A percentile compares a stretch with the other conserved stretches of the same genome.
phyloP scores from a whole-genome alignment of 2,329 filamentous ascomycete species.

The Phoma sp. region DNA sequence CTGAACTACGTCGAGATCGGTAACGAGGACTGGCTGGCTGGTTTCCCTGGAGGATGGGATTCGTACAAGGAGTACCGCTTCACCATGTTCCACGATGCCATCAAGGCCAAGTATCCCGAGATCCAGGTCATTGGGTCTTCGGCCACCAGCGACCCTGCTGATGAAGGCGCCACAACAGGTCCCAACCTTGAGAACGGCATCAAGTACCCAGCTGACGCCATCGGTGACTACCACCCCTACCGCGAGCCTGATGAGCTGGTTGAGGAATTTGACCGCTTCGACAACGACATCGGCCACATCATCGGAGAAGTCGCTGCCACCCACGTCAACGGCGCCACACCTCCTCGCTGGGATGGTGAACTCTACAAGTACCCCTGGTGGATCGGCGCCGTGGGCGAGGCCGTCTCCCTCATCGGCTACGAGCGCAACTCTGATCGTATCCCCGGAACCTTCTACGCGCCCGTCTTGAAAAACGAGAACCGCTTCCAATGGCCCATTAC shows the following conservation, averaged over 20 bases:
- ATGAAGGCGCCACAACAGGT: constrained; percentile 40
- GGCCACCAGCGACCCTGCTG: constrained; percentile 35
- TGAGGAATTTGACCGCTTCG: constrained; percentile 50
- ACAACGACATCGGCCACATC: constrained; percentile 46
- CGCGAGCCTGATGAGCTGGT: constrained; percentile 52
- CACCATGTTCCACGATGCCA: constrained; percentile 41
- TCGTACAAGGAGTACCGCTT: constrained; percentile 44
- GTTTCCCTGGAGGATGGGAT: constrained; percentile 34
- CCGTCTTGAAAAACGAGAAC: constrained; percentile 44
- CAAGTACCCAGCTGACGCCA: constrained; percentile 24
- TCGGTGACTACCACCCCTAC: constrained; percentile 53
- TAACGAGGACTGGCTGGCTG: constrained; percentile 49
- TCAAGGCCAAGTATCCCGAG: constrained; percentile 43
- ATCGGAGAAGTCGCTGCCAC: constrained; percentile 46
- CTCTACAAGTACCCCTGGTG: constrained; percentile 40
- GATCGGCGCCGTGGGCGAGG: constrained; percentile 68
- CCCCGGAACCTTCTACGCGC: constrained; percentile 53
- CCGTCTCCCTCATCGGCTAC: constrained; percentile 68
- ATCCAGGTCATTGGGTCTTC: constrained; percentile 46
- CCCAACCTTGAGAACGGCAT: constrained; percentile 38
- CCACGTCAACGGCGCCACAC: constrained; percentile 37
- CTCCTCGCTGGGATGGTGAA: constrained; percentile 32
- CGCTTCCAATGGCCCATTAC: constrained; percentile 47
- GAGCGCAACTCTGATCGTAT: constrained; percentile 69
- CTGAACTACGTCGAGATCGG: constrained; percentile 49